Conservation (phyloP, 257 asterid species). For the Prunella vulgaris region DNA sequence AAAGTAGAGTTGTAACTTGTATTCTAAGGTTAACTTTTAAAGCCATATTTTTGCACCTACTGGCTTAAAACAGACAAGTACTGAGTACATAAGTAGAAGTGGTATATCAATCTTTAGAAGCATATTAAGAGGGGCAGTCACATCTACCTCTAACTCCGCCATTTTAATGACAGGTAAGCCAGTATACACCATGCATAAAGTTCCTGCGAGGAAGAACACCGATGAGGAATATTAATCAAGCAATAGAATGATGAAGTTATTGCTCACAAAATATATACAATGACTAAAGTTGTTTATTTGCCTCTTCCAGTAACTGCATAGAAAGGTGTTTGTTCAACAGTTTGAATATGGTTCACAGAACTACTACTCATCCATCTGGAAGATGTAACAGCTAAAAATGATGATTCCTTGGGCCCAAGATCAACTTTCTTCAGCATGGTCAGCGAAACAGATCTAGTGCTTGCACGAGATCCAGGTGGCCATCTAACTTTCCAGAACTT, state of each 20-base stretch:
- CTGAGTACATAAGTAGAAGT: neutral
- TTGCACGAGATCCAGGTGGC: conserved; percentile 39
- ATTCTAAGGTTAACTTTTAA: neutral
- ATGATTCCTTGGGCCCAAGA: conserved; percentile 41
- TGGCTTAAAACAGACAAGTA: neutral
- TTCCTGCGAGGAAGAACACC: conserved; percentile 38
- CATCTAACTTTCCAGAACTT: conserved; percentile 54
- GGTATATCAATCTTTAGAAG: neutral
- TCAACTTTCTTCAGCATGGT: conserved; percentile 39
- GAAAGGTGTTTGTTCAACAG: conserved; percentile 35
- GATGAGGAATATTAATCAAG: conserved; percentile 1
- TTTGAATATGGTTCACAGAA: conserved; percentile 24
- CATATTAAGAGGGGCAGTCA: conserved; percentile 8
- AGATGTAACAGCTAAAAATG: conserved; percentile 52
- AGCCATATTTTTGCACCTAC: neutral
- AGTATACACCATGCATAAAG: conserved; percentile 46
- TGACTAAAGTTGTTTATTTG: conserved; percentile 19
- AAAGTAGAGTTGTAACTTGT: neutral
- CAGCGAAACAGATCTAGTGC: conserved; percentile 38
- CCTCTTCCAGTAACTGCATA: conserved; percentile 68
- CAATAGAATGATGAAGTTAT: conserved; percentile 1
- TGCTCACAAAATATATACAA: neutral
- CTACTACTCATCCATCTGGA: conserved; percentile 19
- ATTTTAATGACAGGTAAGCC: conserved; percentile 40
- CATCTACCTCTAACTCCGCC: conserved; percentile 59